Conservation (phyloP, 1,139 yeast species). For the Zygoascus meyerae region DNA sequence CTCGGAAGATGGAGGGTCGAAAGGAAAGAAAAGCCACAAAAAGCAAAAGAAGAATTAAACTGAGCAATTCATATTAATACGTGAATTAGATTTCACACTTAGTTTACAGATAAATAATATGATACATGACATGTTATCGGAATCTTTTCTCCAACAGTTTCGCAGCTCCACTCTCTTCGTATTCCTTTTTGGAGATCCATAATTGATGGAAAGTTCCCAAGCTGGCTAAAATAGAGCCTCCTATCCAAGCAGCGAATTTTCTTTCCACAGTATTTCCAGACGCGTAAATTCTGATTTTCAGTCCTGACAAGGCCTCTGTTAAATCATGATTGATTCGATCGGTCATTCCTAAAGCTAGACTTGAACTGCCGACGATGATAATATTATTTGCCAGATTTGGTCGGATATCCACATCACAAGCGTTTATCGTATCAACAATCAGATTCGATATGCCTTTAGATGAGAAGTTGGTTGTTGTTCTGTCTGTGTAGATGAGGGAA, state of each 20-base stretch:
- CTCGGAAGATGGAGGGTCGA: neutral
- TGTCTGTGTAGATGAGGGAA: conserved; percentile 21
- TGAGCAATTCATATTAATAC: conserved; percentile 8
- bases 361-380: conserved; percentile 84
- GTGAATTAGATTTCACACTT: neutral
- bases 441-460: conserved; percentile 57
- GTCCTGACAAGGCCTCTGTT: conserved; percentile 73
- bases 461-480: conserved; percentile 19
- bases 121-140: conserved; percentile 16
- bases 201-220: conserved; percentile 95
- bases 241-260: conserved; percentile 86
- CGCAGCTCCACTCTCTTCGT: conserved; percentile 86
- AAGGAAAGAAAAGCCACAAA: conserved; percentile 14
- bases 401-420: conserved; percentile 80
- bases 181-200: conserved; percentile 92
- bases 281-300: conserved; percentile 82
- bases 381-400: conserved; percentile 90
- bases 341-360: conserved; percentile 80
- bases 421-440: conserved; percentile 56
- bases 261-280: conserved; percentile 83
- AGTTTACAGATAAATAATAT: conserved; percentile 1
- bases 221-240: conserved; percentile 88
- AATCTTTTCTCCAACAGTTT: conserved; percentile 43
- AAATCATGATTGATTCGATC: conserved; percentile 76
- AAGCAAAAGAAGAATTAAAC: conserved; percentile 13